These are phyloP conservation scores for Carex arenaria DNA, from an alignment of 202 grass and related monocot genomes.

Conservation along the genomic window DNA sequence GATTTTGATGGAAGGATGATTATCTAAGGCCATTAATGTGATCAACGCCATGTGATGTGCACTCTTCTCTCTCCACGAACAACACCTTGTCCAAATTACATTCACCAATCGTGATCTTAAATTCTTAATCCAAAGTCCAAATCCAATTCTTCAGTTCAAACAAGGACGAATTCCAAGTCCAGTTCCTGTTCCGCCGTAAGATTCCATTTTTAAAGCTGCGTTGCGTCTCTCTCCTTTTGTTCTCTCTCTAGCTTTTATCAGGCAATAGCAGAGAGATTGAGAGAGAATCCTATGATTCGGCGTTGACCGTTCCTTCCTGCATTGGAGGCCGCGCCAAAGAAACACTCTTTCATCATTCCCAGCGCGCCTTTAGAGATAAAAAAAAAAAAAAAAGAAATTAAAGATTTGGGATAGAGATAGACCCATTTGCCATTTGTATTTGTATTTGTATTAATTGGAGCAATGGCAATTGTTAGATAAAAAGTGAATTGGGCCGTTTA, in stretches of 20 bases:
- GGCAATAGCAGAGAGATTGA: conserved; percentile 17
- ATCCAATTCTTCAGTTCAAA: neutral
- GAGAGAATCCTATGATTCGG: conserved; percentile 94
- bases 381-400: neutral
- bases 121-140: conserved; percentile 2
- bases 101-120: neutral
- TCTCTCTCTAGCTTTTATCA: conserved; percentile 29
- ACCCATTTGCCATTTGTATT: neutral
- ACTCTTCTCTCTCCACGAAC: neutral
- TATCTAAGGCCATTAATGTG: conserved; percentile 5
- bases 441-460: conserved; percentile 9
- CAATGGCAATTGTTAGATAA: conserved; percentile 39
- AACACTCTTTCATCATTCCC: conserved; percentile 15
- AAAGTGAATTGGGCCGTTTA: neutral
- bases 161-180: neutral
- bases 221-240: conserved; percentile 27
- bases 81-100: neutral
- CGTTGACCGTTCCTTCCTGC: conserved; percentile 68
- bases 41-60: conserved; percentile 18
- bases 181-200: conserved; percentile 25
- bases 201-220: conserved; percentile 34
- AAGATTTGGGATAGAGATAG: conserved; percentile 7
- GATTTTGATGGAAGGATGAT: neutral
- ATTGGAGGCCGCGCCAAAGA: conserved; percentile 72
- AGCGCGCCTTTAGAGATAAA: conserved; percentile 12